A percentile compares a stretch with the other conserved stretches of the same genome.
Conservation (phyloP, 768 basidiomycete genomes). For the Calocybe gangraenosa region DNA sequence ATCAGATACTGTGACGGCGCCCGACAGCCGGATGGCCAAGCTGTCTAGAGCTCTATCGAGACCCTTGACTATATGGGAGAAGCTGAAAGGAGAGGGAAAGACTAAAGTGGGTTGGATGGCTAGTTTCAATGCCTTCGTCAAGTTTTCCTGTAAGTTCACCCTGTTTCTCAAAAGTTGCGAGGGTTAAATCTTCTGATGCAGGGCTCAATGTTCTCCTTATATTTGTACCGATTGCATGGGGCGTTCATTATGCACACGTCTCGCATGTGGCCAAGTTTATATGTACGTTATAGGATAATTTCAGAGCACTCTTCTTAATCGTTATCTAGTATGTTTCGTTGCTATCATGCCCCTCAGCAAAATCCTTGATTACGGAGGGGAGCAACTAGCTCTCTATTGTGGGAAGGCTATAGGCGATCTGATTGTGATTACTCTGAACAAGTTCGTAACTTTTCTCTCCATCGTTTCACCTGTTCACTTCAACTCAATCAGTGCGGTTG, state of each 20-base stretch:
- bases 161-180: background rate
- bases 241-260: slow-evolving; percentile 25
- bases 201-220: slow-evolving; percentile 38
- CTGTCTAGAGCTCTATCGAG: slow-evolving; percentile 7
- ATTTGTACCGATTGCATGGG: slow-evolving; percentile 40
- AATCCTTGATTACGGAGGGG: slow-evolving; percentile 47
- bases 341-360: slow-evolving; percentile 48
- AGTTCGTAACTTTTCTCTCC: slow-evolving; percentile 24
- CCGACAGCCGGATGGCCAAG: slow-evolving; percentile 2
- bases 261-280: slow-evolving; percentile 23
- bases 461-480: background rate
- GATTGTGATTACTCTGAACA: slow-evolving; percentile 46
- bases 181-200: slow-evolving; percentile 9
- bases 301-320: background rate
- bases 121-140: slow-evolving; percentile 29
- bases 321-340: slow-evolving; percentile 39
- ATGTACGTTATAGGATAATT: background rate
- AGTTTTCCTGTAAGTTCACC: slow-evolving; percentile 30
- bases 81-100: slow-evolving; percentile 20
- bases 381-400: slow-evolving; percentile 46
- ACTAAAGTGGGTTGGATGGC: slow-evolving; percentile 22
- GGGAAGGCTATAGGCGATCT: slow-evolving; percentile 49
- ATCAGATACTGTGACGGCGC: slow-evolving; percentile 6
- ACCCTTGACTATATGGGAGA: slow-evolving; percentile 19
- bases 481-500: slow-evolving; percentile 34